phyloP scores from a whole-genome alignment of 805 yeast genomes.

The Ogataea thermomethanolica region DNA sequence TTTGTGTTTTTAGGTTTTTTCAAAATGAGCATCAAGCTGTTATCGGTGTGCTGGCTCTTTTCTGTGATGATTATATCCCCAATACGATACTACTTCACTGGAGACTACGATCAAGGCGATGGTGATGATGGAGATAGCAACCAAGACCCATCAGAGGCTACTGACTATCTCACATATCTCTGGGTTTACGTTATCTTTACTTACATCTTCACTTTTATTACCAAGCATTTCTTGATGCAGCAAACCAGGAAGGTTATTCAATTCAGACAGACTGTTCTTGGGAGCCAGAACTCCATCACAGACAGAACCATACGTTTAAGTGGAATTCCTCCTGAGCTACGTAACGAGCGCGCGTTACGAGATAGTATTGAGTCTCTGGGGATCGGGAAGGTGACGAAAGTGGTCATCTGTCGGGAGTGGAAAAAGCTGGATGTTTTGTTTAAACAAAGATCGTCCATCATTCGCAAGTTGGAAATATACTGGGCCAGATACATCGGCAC shows the following conservation, averaged over 20 bases:
- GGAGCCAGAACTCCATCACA: conserved; percentile 82
- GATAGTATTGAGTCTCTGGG: conserved; percentile 74
- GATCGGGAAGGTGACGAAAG: conserved; percentile 73
- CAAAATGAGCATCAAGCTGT: conserved; percentile 75
- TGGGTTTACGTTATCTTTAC: conserved; percentile 91
- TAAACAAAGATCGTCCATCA: conserved; percentile 49
- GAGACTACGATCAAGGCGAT: conserved; percentile 64
- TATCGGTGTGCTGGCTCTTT: conserved; percentile 61
- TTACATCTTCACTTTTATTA: conserved; percentile 72
- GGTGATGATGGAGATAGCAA: conserved; percentile 32
- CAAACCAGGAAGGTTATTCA: conserved; percentile 73
- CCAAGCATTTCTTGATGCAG: conserved; percentile 55
- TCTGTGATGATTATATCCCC: conserved; percentile 81
- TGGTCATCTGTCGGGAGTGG: conserved; percentile 89
- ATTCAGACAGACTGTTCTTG: conserved; percentile 77
- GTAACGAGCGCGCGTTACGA: conserved; percentile 67
- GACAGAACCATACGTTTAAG: conserved; percentile 86
- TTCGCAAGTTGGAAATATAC: conserved; percentile 58
- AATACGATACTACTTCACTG: conserved; percentile 76
- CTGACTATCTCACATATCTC: conserved; percentile 52
- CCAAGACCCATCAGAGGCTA: conserved; percentile 11
- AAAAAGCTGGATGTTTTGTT: conserved; percentile 63
- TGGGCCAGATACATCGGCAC: conserved; percentile 70
- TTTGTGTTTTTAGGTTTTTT: conserved; percentile 88
- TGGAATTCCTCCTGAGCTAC: conserved; percentile 81